A percentile compares a stretch with the other conserved stretches of the same genome.
Evolutionary conservation across 2,329 filamentous ascomycete genomes (phyloP).

Genomic region (Penicillium sp.): DNA sequence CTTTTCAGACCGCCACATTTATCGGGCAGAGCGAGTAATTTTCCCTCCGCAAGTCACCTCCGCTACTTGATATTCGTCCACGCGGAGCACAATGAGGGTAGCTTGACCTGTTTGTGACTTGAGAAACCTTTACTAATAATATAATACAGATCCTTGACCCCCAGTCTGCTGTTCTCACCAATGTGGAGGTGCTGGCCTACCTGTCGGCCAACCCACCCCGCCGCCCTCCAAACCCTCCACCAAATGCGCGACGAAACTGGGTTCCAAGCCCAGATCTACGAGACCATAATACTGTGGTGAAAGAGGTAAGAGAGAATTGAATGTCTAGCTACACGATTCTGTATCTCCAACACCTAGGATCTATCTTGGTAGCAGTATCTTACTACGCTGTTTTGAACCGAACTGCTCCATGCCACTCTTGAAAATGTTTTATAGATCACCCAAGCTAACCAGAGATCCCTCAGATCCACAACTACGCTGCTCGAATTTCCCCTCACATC

Average conservation of each 20-base stretch:
- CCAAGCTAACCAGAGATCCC: not conserved
- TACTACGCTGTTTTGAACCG: no score
- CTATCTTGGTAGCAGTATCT: no score
- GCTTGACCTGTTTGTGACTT: not conserved
- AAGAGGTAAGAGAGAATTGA: constrained; percentile 40
- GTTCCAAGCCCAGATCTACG: constrained; percentile 48
- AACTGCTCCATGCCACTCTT: no score
- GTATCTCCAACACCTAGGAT: not conserved
- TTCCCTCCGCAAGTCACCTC: constrained; percentile 17
- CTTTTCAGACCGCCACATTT: constrained; percentile 17
- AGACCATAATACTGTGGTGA: constrained; percentile 51
- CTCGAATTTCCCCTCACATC: constrained; percentile 45
- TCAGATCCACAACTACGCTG: constrained; percentile 48
- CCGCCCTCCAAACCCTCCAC: constrained; percentile 43
- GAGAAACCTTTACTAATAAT: not conserved
- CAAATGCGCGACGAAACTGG: constrained; percentile 40
- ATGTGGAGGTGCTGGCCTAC: constrained; percentile 50
- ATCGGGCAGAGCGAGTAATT: constrained; percentile 30
- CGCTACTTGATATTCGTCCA: constrained; percentile 9
- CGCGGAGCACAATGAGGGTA: constrained; percentile 32
- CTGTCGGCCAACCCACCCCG: constrained; percentile 47
- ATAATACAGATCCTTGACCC: constrained; percentile 47
- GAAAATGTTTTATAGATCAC: not conserved
- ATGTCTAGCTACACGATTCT: not conserved
- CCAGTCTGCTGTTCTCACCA: constrained; percentile 49